phyloP scores from a whole-genome alignment of 2,329 filamentous ascomycete species.

The Aspergillus sp. region DNA sequence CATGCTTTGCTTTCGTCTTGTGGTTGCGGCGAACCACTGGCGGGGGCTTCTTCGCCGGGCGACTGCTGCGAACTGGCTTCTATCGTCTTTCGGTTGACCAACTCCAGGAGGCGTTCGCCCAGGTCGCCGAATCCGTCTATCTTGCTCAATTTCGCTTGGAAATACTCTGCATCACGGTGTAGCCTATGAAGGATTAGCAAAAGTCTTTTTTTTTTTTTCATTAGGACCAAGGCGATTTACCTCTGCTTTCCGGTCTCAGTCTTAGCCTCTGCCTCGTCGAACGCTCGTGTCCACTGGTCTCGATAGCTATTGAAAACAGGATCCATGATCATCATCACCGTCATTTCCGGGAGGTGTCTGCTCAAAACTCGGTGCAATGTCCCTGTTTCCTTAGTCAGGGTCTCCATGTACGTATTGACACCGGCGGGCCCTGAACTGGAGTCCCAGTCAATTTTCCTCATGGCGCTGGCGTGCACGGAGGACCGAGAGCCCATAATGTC shows the following conservation, averaged over 20 bases:
- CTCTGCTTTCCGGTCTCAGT: constrained; percentile 69
- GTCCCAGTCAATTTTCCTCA: constrained; percentile 77
- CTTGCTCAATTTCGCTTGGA: constrained; percentile 69
- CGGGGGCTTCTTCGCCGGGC: not conserved
- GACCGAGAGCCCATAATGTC: constrained; percentile 87
- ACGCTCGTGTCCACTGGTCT: constrained; percentile 72
- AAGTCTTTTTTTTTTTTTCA: too few relatives aligned
- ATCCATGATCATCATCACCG: constrained; percentile 78
- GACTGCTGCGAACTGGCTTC: constrained; percentile 14
- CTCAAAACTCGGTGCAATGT: constrained; percentile 80
- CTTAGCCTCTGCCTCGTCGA: constrained; percentile 64
- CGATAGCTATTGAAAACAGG: constrained; percentile 82
- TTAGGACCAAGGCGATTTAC: constrained; percentile 49
- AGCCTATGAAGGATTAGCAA: constrained; percentile 55
- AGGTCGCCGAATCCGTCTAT: constrained; percentile 77
- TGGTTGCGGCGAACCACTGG: constrained; percentile 9
- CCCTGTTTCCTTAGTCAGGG: constrained; percentile 78
- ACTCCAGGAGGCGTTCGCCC: constrained; percentile 65
- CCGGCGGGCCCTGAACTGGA: constrained; percentile 43
- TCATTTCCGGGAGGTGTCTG: constrained; percentile 75
- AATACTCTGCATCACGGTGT: constrained; percentile 71
- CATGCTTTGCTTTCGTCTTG: constrained; percentile 1
- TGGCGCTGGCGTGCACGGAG: constrained; percentile 68
- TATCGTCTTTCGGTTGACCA: constrained; percentile 40
- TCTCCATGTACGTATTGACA: constrained; percentile 78